These are phyloP conservation scores for Tanacetum coccineum DNA, from an alignment of 129 eudicot species.

Conservation along the genomic window DNA sequence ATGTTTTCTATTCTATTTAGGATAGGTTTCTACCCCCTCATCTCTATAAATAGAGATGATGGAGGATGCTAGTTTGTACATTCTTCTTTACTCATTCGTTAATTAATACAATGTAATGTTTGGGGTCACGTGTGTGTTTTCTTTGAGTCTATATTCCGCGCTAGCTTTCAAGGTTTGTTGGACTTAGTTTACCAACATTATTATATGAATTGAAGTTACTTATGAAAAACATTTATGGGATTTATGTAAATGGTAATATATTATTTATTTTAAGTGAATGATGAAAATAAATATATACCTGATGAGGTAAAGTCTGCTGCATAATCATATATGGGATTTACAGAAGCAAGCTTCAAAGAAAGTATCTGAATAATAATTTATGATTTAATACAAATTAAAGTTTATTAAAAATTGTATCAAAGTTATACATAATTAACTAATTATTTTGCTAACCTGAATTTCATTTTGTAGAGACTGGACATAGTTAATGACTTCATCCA, in stretches of 20 bases:
- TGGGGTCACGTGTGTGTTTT: no score
- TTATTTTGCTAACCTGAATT: constrained; percentile 56
- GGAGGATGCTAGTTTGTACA: no score
- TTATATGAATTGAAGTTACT: neutral
- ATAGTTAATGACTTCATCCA: constrained; percentile 86
- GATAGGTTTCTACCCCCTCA: no score
- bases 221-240: neutral
- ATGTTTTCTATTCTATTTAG: no score
- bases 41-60: no score
- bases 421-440: no score
- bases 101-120: no score
- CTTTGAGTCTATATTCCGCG: no score
- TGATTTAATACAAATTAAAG: neutral
- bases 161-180: no score
- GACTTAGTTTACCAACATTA: no score
- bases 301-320: constrained; percentile 54
- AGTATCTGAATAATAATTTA: constrained; percentile 51
- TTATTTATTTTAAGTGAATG: neutral
- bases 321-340: constrained; percentile 54
- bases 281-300: constrained; percentile 32
- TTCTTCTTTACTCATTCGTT: no score
- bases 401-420: neutral
- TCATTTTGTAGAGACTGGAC: constrained; percentile 82
- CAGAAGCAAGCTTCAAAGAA: constrained; percentile 65
- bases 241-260: no score